These are phyloP conservation scores for Coniochaeta pulveracea DNA, from an alignment of 2,329 filamentous ascomycete genomes.

Conservation along the genomic window DNA sequence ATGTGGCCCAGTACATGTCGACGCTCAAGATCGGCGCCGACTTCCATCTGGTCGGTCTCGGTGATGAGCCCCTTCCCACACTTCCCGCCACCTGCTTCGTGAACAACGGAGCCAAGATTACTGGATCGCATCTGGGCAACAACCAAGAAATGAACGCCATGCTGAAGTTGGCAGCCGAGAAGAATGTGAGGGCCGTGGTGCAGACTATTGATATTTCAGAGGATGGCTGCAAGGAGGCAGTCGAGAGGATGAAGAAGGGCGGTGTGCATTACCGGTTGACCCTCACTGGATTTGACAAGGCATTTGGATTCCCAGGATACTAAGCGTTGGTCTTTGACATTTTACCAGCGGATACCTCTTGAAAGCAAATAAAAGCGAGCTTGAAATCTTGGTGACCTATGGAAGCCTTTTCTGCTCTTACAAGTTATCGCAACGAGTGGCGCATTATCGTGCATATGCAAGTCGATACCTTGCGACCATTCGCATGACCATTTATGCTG, in stretches of 20 bases:
- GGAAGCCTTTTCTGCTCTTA: too few relatives aligned
- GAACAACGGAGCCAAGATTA: conserved; percentile 23
- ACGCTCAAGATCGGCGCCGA: conserved; percentile 39
- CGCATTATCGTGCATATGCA: too few relatives aligned
- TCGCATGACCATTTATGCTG: too few relatives aligned
- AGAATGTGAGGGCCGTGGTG: conserved; percentile 10
- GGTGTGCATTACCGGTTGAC: conserved; percentile 65
- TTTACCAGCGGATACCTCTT: too few relatives aligned
- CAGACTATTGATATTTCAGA: conserved; percentile 13
- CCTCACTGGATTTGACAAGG: conserved; percentile 56
- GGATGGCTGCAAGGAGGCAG: conserved; percentile 57
- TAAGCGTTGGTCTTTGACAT: conserved; percentile 4
- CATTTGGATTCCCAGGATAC: conserved; percentile 39
- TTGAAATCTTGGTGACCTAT: too few relatives aligned
- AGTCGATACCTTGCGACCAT: too few relatives aligned
- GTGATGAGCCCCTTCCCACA: conserved; percentile 34
- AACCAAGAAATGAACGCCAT: conserved; percentile 47
- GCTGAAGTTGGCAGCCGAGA: conserved; percentile 47
- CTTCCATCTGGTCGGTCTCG: conserved; percentile 48
- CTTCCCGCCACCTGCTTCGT: conserved; percentile 29
- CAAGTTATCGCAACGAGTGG: too few relatives aligned
- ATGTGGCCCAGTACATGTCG: conserved; percentile 38
- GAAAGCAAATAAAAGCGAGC: too few relatives aligned
- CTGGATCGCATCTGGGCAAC: conserved; percentile 47
- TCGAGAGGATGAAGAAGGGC: conserved; percentile 58